These are phyloP conservation scores for Myrica gale DNA, from an alignment of 306 rosid genomes.

Conservation along the genomic window DNA sequence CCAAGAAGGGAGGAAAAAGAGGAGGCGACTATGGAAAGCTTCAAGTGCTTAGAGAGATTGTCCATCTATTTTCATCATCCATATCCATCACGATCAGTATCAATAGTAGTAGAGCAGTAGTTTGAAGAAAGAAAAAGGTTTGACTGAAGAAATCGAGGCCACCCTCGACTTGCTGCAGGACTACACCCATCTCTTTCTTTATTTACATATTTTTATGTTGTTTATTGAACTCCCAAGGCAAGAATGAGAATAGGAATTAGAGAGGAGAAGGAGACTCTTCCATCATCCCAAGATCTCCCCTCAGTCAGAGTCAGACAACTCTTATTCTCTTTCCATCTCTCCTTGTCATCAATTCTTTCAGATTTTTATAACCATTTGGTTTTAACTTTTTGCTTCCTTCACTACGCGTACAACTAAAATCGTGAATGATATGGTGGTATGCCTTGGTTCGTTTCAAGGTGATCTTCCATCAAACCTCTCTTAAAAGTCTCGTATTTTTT, in stretches of 20 bases:
- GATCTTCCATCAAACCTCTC: conserved; percentile 14
- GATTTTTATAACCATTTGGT: conserved; percentile 1
- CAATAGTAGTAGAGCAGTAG: not conserved
- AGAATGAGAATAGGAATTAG: conserved; percentile 11
- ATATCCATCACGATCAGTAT: not conserved
- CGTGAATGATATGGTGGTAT: conserved; percentile 9
- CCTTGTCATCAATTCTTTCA: not conserved
- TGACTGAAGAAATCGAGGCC: conserved; percentile 46
- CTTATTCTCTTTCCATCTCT: conserved; percentile 14
- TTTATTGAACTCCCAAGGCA: conserved; percentile 29
- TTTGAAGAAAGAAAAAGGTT: conserved; percentile 25
- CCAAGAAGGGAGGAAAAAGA: conserved; percentile 3
- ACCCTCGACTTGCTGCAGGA: conserved; percentile 6
- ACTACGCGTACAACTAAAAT: not conserved
- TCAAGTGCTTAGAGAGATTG: conserved; percentile 9
- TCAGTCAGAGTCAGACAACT: conserved; percentile 18
- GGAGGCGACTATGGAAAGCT: conserved; percentile 1
- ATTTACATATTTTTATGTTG: not conserved
- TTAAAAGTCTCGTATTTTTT: conserved; percentile 16
- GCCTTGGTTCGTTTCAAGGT: conserved; percentile 25
- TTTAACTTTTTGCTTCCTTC: not conserved
- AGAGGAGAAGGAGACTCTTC: conserved; percentile 12
- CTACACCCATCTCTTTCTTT: not conserved
- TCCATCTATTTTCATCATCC: not conserved
- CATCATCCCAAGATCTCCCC: conserved; percentile 17